A percentile compares a stretch with the other conserved stretches of the same genome.
These are phyloP conservation scores for Syzygium aqueum DNA, from an alignment of 345 rosid species.

Conservation along the genomic window DNA sequence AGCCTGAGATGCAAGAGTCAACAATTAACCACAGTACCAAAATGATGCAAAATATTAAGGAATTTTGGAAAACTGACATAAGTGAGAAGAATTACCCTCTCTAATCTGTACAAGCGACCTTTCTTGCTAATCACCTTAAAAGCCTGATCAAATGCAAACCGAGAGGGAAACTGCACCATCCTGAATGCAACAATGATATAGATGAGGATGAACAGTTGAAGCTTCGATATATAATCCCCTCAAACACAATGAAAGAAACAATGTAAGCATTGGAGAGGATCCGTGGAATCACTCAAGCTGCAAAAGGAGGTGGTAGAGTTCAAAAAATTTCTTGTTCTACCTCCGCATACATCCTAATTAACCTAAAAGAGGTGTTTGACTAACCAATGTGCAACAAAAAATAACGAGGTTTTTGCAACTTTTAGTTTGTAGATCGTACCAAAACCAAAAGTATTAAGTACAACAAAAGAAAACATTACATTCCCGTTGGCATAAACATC, in stretches of 20 bases:
- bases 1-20: slow-evolving; percentile 25
- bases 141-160: slow-evolving; percentile 28
- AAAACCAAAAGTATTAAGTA: neutral
- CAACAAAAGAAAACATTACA: slow-evolving; percentile 17
- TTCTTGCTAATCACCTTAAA: slow-evolving; percentile 22
- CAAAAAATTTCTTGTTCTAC: neutral
- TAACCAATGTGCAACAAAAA: neutral
- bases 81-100: slow-evolving; percentile 34
- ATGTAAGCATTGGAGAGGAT: neutral
- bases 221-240: neutral
- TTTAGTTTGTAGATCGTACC: neutral
- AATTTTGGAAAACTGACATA: neutral
- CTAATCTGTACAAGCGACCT: slow-evolving; percentile 46
- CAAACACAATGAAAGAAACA: neutral
- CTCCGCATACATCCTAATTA: neutral
- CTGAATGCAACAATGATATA: slow-evolving; percentile 22
- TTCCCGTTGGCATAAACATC: slow-evolving; percentile 23
- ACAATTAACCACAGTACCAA: neutral
- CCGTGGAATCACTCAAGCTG: neutral
- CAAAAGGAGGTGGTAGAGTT: neutral
- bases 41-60: neutral
- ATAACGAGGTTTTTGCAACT: neutral
- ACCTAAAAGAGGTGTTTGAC: neutral
- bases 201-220: neutral
- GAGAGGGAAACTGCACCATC: slow-evolving; percentile 48